Base-by-base conservation (phyloP, 176 grass and related monocot species). In the Aegilops bicornis region DNA sequence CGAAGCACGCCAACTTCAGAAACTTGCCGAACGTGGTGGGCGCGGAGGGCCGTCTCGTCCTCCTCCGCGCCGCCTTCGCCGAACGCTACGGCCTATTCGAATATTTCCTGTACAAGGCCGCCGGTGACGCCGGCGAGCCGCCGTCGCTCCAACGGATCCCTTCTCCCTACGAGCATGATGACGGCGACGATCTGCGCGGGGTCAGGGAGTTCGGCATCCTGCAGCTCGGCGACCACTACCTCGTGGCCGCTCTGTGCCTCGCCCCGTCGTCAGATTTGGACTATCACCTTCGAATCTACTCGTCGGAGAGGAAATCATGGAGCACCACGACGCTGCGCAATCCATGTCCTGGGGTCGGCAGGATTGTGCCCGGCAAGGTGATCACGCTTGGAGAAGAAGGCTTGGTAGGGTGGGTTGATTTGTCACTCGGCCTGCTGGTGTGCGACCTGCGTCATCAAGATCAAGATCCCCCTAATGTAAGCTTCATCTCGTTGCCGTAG, bases 11-110 rank as follows among this genome's bases (percentile, higher is more conserved):
- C 30, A 11, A n/a, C 2, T 60, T 78, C 76, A 36, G 6, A n/a
- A 9, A 7, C 4, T 1, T 8, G 10, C 54, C 54, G 1, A 11
- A 24, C 32, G 32, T 62, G 20, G 77, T 79, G 4, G 77, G 13
- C 45, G 56, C 56, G 33, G 56, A 79, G 20, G 77, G 56, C 77
- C 77, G 54, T 2, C 40, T 79, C 56, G 33, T 79, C 77, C 54
- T 79, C 33, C 12, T 79, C 20, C 56, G 56, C 22, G 33, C 77
- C 13, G 32, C 0, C 33, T 63, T 79, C 56, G 4, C 13, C 54
- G 50, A 20, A 15, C 4, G 47, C 77, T 8, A 2, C 78, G 0
- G 0, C 23, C 0, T 0, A 0, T 23, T 10, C 8, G 40, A 81
- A 0, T 64, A 20, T 22, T 81, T 81, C 39, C 25, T 80, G 5